Conservation (phyloP, 2,329 filamentous ascomycete species). For the Thermomyces lanuginosus region DNA sequence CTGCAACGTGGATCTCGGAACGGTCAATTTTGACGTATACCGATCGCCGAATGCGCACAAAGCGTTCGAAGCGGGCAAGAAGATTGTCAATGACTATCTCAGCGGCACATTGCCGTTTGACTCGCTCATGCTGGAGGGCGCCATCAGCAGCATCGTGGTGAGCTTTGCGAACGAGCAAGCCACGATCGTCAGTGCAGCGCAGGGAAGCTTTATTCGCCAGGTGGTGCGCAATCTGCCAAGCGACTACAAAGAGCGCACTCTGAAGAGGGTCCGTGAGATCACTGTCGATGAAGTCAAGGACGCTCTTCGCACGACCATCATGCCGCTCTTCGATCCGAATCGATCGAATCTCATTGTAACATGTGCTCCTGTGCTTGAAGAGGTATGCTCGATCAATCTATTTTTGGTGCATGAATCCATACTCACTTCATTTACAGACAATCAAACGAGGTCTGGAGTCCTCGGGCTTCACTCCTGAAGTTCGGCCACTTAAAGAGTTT, state of each 20-base stretch:
- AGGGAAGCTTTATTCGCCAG: constrained; percentile 65
- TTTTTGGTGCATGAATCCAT: constrained; percentile 7
- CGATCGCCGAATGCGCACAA: constrained; percentile 78
- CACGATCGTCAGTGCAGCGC: constrained; percentile 66
- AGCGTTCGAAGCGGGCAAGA: constrained; percentile 61
- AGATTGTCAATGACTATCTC: constrained; percentile 58
- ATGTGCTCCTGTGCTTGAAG: constrained; percentile 68
- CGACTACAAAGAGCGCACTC: constrained; percentile 61
- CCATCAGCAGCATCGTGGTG: constrained; percentile 77
- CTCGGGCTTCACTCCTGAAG: constrained; percentile 63
- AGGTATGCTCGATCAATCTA: constrained; percentile 41
- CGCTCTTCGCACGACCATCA: constrained; percentile 56
- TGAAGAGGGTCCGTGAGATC: constrained; percentile 62
- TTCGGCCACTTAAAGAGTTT: constrained; percentile 60
- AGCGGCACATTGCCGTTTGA: constrained; percentile 59
- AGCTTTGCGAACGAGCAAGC: constrained; percentile 74
- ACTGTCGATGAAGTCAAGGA: constrained; percentile 58
- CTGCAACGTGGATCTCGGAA: constrained; percentile 61
- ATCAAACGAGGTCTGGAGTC: constrained; percentile 58
- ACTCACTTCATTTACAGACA: constrained; percentile 34
- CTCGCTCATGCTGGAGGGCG: constrained; percentile 68
- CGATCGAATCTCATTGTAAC: constrained; percentile 77
- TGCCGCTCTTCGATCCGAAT: constrained; percentile 64
- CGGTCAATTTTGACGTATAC: constrained; percentile 72
- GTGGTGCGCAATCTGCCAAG: constrained; percentile 61